These are phyloP conservation scores for Russula emetica DNA, from an alignment of 768 basidiomycete species.

Conservation along the genomic window DNA sequence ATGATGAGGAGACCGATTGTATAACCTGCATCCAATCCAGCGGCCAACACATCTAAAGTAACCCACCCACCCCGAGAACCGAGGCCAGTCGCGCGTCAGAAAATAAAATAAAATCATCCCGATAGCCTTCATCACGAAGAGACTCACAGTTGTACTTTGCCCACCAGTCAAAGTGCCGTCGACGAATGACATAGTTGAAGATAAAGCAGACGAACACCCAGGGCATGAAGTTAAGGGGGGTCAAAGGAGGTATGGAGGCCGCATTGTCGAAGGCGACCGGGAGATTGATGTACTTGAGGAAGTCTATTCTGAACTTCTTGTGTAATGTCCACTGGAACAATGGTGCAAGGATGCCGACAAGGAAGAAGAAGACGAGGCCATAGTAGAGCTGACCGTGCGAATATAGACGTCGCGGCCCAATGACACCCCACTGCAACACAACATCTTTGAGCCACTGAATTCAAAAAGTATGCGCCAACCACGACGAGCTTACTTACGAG, in stretches of 20 bases:
- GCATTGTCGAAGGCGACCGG: slow-evolving; percentile 42
- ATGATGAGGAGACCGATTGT: slow-evolving; percentile 52
- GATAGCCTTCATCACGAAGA: not conserved
- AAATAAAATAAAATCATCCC: slow-evolving; percentile 31
- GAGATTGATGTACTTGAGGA: slow-evolving; percentile 58
- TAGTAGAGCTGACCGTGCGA: slow-evolving; percentile 8
- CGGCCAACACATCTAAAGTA: slow-evolving; percentile 55
- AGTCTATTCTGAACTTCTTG: slow-evolving; percentile 3
- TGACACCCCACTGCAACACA: slow-evolving; percentile 50
- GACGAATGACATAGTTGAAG: slow-evolving; percentile 39
- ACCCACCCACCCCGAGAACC: too few species aligned
- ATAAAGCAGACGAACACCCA: slow-evolving; percentile 38
- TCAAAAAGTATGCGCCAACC: not conserved
- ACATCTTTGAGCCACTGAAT: not conserved
- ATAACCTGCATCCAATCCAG: slow-evolving; percentile 67
- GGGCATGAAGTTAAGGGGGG: slow-evolving; percentile 32
- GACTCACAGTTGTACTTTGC: slow-evolving; percentile 37
- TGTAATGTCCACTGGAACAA: slow-evolving; percentile 48
- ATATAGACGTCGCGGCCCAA: slow-evolving; percentile 54
- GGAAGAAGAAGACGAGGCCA: slow-evolving; percentile 66
- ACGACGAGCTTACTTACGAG: slow-evolving; percentile 44
- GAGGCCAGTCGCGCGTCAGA: not conserved
- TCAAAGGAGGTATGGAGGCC: too few species aligned
- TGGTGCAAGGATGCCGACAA: slow-evolving; percentile 64
- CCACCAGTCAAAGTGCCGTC: slow-evolving; percentile 40